A percentile compares a stretch with the other conserved stretches of the same genome.
Conservation (phyloP, 2,329 filamentous ascomycete species). For the Fusarium anguioides region DNA sequence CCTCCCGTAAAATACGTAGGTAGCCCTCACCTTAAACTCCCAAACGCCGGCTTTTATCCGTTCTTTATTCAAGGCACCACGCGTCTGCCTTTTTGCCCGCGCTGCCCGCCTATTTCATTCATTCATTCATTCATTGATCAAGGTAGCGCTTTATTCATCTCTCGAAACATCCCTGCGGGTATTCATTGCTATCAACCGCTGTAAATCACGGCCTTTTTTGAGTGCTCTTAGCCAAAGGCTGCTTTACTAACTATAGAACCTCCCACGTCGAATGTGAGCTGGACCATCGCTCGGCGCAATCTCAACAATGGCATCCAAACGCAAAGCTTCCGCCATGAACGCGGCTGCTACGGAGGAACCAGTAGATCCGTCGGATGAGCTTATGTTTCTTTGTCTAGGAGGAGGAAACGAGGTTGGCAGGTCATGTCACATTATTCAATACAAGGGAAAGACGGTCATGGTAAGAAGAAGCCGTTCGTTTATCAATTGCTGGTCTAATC, state of each 20-base stretch:
- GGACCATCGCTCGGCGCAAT: slow-evolving; percentile 24
- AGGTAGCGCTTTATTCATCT: background rate
- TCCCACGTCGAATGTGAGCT: slow-evolving; percentile 33
- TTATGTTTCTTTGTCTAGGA: slow-evolving; percentile 92
- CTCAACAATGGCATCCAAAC: slow-evolving; percentile 85
- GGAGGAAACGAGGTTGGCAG: slow-evolving; percentile 97
- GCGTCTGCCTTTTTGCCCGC: slow-evolving; percentile 35
- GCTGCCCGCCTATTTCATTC: slow-evolving; percentile 22
- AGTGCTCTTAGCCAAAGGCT: slow-evolving; percentile 8
- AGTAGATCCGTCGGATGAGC: slow-evolving; percentile 91
- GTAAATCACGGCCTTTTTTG: slow-evolving; percentile 15
- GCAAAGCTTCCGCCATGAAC: slow-evolving; percentile 83
- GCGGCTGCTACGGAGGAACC: slow-evolving; percentile 78
- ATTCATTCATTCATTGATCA: slow-evolving; percentile 2
- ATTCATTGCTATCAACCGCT: slow-evolving; percentile 13
- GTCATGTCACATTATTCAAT: slow-evolving; percentile 97
- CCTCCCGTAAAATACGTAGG: background rate
- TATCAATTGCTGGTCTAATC: slow-evolving; percentile 32
- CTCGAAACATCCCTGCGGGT: background rate
- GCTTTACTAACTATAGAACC: slow-evolving; percentile 31
- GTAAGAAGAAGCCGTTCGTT: slow-evolving; percentile 60
- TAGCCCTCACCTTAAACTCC: background rate
- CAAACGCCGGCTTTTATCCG: slow-evolving; percentile 45
- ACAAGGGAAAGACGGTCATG: slow-evolving; percentile 99
- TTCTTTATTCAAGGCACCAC: slow-evolving; percentile 14